These are phyloP conservation scores for Ophiostoma angusticollis DNA, from an alignment of 2,329 filamentous ascomycete species.

Conservation along the genomic window DNA sequence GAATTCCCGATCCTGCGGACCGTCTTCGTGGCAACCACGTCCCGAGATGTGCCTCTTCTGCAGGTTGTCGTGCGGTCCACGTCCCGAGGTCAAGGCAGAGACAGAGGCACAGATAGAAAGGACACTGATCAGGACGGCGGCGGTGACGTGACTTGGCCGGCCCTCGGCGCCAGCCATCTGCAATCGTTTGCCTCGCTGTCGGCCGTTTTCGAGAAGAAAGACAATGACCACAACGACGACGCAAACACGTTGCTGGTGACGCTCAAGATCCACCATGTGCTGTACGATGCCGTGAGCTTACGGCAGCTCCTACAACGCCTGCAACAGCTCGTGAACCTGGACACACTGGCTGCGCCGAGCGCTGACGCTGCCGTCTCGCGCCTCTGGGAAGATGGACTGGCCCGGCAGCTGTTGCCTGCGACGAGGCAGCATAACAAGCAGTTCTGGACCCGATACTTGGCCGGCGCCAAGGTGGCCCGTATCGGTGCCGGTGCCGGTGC, in stretches of 20 bases:
- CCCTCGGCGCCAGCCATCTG: not conserved
- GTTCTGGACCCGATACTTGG: conserved; percentile 33
- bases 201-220: not conserved
- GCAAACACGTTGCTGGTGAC: conserved; percentile 21
- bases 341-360: too few species aligned
- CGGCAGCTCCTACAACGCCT: conserved; percentile 43
- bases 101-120: not conserved
- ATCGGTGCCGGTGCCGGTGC: too few species aligned
- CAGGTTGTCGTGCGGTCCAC: conserved; percentile 55
- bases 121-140: too few species aligned
- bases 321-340: too few species aligned
- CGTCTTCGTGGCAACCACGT: conserved; percentile 13
- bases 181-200: conserved; percentile 5
- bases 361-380: too few species aligned
- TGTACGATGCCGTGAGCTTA: conserved; percentile 80
- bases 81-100: conserved; percentile 28
- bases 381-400: conserved; percentile 18
- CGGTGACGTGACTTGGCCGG: conserved; percentile 6
- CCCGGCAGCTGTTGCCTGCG: conserved; percentile 7
- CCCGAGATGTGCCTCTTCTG: conserved; percentile 38
- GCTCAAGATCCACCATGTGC: conserved; percentile 65
- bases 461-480: conserved; percentile 6
- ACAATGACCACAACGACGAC: not conserved
- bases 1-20: conserved; percentile 57
- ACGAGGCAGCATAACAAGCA: conserved; percentile 8